Conservation (phyloP, 768 basidiomycete genomes). For the Tylopilus felleus region DNA sequence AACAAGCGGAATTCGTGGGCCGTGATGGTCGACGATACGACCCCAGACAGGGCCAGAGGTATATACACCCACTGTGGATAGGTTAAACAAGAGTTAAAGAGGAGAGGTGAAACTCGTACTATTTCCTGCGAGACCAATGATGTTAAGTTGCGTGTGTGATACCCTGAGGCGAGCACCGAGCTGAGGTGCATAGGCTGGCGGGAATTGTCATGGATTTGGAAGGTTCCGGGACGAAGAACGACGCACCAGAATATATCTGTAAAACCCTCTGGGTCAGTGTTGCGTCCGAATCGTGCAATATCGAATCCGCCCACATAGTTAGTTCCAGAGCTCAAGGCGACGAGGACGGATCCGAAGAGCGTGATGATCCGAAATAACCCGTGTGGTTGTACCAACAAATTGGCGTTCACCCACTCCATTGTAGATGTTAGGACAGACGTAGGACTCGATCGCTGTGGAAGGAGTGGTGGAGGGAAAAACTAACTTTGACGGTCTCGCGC, state of each 20-base stretch:
- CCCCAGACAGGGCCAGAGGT: conserved; percentile 76
- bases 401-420: conserved; percentile 8
- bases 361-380: conserved; percentile 41
- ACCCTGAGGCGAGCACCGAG: conserved; percentile 73
- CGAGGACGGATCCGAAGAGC: conserved; percentile 54
- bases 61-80: conserved; percentile 65
- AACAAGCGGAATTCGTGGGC: conserved; percentile 65
- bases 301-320: conserved; percentile 57
- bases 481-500: background rate
- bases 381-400: conserved; percentile 22
- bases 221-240: background rate
- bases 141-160: conserved; percentile 76
- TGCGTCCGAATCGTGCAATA: background rate
- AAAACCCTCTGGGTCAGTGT: background rate
- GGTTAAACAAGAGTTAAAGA: background rate
- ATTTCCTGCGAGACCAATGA: conserved; percentile 79
- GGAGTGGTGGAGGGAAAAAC: background rate
- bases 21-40: conserved; percentile 67
- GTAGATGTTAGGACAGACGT: background rate
- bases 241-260: conserved; percentile 32
- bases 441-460: background rate
- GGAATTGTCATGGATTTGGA: background rate
- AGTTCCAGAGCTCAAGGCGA: conserved; percentile 64
- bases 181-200: conserved; percentile 80
- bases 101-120: conserved; percentile 39